phyloP scores from a whole-genome alignment of 441 rosid species.

The Gossypium lobatum region DNA sequence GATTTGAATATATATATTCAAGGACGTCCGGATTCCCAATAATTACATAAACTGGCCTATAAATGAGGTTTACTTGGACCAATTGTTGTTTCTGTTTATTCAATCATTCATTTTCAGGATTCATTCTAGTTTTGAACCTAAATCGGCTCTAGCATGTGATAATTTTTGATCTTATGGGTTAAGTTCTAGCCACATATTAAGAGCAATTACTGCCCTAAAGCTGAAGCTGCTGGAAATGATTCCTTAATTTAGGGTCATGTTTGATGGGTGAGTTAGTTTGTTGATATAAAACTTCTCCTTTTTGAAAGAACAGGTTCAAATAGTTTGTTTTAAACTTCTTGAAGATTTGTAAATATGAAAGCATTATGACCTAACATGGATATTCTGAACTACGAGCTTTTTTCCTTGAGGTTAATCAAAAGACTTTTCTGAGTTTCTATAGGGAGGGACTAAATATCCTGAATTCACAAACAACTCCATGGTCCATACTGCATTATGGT shows the following conservation, averaged over 20 bases:
- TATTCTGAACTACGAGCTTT: neutral
- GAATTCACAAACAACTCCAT: no score
- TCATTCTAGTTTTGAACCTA: conserved; percentile 1
- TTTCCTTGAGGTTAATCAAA: neutral
- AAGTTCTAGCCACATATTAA: neutral
- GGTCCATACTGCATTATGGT: no score
- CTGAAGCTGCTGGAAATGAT: conserved; percentile 1
- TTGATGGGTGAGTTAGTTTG: neutral
- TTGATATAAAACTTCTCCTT: neutral
- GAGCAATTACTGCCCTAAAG: conserved; percentile 1
- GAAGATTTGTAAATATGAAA: neutral
- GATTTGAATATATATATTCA: neutral
- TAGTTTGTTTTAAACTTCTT: neutral
- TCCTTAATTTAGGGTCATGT: neutral
- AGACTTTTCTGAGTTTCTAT: no score
- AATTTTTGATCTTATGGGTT: neutral
- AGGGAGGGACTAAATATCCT: no score
- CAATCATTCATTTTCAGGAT: neutral
- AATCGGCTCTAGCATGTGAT: neutral
- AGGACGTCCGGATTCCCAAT: neutral
- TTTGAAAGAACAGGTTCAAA: neutral
- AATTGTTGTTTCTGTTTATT: neutral
- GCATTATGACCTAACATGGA: neutral
- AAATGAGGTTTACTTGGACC: conserved; percentile 8
- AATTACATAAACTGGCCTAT: neutral